These are phyloP conservation scores for Lavandula angustifolia DNA, from an alignment of 257 asterid species.

Conservation along the genomic window DNA sequence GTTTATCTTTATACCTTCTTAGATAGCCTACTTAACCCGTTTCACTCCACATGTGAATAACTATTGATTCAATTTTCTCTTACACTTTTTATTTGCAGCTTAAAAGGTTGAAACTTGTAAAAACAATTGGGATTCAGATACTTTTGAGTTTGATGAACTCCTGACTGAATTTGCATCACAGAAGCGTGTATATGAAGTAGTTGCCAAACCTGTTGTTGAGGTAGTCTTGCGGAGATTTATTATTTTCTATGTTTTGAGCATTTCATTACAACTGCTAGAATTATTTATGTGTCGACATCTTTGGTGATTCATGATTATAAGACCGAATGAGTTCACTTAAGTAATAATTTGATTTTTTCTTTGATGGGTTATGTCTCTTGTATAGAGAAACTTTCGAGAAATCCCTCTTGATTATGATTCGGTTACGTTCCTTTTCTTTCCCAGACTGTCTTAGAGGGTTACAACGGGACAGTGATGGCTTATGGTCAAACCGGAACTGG, in stretches of 20 bases:
- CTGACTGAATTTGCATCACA: constrained; percentile 95
- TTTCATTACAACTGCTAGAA: background rate
- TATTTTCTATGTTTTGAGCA: background rate
- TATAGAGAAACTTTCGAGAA: constrained; percentile 3
- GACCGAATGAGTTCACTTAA: background rate
- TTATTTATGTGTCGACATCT: background rate
- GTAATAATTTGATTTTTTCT: background rate
- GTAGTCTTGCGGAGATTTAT: constrained; percentile 43
- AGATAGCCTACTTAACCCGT: constrained; percentile 26
- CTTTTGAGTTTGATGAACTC: constrained; percentile 94
- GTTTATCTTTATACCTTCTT: constrained; percentile 16
- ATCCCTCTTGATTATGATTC: constrained; percentile 16
- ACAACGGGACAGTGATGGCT: constrained; percentile 99
- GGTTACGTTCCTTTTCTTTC: constrained; percentile 22
- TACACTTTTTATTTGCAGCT: constrained; percentile 56
- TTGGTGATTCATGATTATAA: constrained; percentile 22
- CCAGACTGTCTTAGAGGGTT: constrained; percentile 95
- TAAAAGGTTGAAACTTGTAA: constrained; percentile 92
- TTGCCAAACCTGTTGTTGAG: constrained; percentile 99
- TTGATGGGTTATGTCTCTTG: constrained; percentile 5
- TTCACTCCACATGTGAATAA: constrained; percentile 15
- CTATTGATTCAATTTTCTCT: constrained; percentile 25
- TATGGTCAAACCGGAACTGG: constrained; percentile 99
- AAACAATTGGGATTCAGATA: constrained; percentile 99
- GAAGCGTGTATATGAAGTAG: constrained; percentile 97